Percentiles rank a stretch among this genome's conserved stretches.
Conservation (phyloP, 2,329 filamentous ascomycete species). For the Aspergillus tamarii region DNA sequence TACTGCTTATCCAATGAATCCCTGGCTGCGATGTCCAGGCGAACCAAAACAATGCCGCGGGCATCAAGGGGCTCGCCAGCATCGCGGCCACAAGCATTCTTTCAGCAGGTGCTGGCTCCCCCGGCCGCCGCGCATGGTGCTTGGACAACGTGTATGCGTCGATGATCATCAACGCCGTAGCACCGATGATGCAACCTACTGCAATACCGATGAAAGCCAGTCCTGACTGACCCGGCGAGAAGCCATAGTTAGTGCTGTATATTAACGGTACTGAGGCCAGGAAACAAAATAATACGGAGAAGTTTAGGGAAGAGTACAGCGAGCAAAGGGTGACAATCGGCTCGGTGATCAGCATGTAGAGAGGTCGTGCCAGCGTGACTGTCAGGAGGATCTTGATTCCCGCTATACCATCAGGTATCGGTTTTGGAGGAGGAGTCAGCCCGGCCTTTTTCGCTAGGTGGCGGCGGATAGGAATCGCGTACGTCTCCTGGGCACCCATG, state of each 20-base stretch:
- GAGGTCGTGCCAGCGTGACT: constrained; percentile 53
- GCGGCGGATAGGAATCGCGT: constrained; percentile 68
- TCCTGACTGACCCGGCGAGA: constrained; percentile 56
- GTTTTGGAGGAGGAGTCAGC: not conserved
- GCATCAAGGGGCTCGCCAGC: constrained; percentile 53
- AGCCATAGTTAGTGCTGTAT: constrained; percentile 66
- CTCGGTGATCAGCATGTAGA: constrained; percentile 62
- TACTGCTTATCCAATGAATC: constrained; percentile 45
- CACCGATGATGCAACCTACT: constrained; percentile 63
- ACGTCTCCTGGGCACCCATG: constrained; percentile 64
- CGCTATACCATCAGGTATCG: not conserved
- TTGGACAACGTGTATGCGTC: not conserved
- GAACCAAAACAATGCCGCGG: constrained; percentile 53
- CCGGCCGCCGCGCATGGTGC: constrained; percentile 18
- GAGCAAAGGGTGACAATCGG: constrained; percentile 12
- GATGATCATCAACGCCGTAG: not conserved
- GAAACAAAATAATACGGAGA: constrained; percentile 79
- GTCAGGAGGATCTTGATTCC: constrained; percentile 9
- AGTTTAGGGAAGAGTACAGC: constrained; percentile 59
- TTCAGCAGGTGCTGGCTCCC: constrained; percentile 47
- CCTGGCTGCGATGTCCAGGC: constrained; percentile 48
- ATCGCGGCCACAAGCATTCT: constrained; percentile 53
- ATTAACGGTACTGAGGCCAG: constrained; percentile 75
- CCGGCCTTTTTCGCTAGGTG: constrained; percentile 47
- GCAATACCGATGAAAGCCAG: constrained; percentile 69